phyloP scores from a whole-genome alignment of 345 rosid genomes.

The Cochlearia excelsa region DNA sequence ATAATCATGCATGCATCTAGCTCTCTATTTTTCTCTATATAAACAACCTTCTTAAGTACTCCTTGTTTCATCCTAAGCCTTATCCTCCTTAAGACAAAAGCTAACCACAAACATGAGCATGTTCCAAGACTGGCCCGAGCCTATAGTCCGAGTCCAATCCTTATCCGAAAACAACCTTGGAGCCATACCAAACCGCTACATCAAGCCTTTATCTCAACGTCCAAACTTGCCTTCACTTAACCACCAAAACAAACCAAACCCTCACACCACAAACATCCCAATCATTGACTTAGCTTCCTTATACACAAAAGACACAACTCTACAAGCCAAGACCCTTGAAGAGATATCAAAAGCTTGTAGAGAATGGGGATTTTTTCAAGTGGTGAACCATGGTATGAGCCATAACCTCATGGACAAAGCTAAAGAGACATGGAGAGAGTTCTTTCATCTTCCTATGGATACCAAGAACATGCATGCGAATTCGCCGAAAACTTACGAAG shows the following conservation, averaged over 20 bases:
- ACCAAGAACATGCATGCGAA: conserved; percentile 64
- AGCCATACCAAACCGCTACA: conserved; percentile 63
- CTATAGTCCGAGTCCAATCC: conserved; percentile 85
- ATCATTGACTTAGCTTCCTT: conserved; percentile 59
- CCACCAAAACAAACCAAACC: conserved; percentile 6
- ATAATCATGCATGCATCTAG: conserved; percentile 8
- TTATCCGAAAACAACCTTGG: conserved; percentile 53
- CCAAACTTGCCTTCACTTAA: conserved; percentile 37
- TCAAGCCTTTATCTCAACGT: conserved; percentile 64
- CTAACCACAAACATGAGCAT: conserved; percentile 39
- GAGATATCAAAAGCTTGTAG: conserved; percentile 56
- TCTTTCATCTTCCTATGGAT: conserved; percentile 76
- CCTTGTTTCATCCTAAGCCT: conserved; percentile 16
- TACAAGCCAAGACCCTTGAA: conserved; percentile 22
- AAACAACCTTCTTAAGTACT: conserved; percentile 13
- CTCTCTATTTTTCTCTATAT: conserved; percentile 13
- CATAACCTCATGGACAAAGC: conserved; percentile 60
- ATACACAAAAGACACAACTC: conserved; percentile 22
- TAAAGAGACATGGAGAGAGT: conserved; percentile 61
- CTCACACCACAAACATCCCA: conserved; percentile 47
- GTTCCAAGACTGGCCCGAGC: conserved; percentile 85
- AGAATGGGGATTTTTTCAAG: conserved; percentile 87
- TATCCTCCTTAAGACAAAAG: conserved; percentile 1
- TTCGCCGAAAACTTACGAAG: conserved; percentile 77
- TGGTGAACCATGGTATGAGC: conserved; percentile 70